Evolutionary conservation across 768 basidiomycete genomes (phyloP).

Genomic region (Nidula microcarpa): DNA sequence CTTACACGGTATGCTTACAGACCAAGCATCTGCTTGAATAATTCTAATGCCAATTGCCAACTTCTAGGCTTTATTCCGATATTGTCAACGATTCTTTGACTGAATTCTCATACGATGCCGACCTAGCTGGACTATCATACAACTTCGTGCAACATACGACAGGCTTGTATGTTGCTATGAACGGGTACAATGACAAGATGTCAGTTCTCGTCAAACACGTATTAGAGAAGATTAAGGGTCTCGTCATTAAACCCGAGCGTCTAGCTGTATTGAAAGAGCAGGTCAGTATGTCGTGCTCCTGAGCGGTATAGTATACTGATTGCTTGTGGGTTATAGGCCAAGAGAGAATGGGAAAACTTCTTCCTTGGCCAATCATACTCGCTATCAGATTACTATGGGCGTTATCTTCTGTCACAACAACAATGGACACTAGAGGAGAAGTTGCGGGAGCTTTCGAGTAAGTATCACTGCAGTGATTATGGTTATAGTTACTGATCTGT

Average conservation of each 20-base stretch:
- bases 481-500: neutral
- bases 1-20: slow-evolving; percentile 56
- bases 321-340: slow-evolving; percentile 42
- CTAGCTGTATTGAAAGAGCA: slow-evolving; percentile 83
- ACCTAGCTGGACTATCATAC: slow-evolving; percentile 85
- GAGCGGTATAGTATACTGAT: neutral
- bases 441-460: slow-evolving; percentile 70
- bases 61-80: slow-evolving; percentile 68
- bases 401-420: slow-evolving; percentile 65
- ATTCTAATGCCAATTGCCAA: neutral
- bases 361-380: slow-evolving; percentile 80
- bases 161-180: slow-evolving; percentile 64
- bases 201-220: slow-evolving; percentile 70
- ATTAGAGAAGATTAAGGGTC: slow-evolving; percentile 59
- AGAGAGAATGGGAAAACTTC: slow-evolving; percentile 83
- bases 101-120: slow-evolving; percentile 91
- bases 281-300: slow-evolving; percentile 32
- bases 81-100: slow-evolving; percentile 85
- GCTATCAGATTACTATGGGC: slow-evolving; percentile 72
- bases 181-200: slow-evolving; percentile 93
- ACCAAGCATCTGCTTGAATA: neutral
- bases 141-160: slow-evolving; percentile 57
- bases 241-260: slow-evolving; percentile 66
- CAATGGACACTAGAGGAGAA: slow-evolving; percentile 80
- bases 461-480: slow-evolving; percentile 20